Evolutionary conservation across 169 alveolate species (phyloP), one percentile per base, ranked within the genome.

Genomic region (Cryptosporidium meleagridis): DNA sequence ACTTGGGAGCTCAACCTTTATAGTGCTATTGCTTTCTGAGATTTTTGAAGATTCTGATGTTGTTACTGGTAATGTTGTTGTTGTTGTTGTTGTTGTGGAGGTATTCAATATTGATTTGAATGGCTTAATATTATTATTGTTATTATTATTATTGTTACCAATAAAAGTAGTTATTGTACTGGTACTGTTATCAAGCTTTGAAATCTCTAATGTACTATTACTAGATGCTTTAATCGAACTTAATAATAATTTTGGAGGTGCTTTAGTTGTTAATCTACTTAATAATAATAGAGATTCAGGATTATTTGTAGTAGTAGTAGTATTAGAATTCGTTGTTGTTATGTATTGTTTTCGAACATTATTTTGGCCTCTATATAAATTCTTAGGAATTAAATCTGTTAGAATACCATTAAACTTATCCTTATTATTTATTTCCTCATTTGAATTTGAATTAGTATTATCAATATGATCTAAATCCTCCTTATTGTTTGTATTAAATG

Each of bases 141-240:
- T 45, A 45, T 45, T 45, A 45, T 26, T 55, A 3, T 55, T 55
- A 23, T 55, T 55, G 8, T n/a, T 55, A n/a, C 18, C 18, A 26
- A 55, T 55, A 55, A 55, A 55, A 7, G 67, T 55, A 55, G 67
- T 55, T 55, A 55, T 55, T 23, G 67, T 55, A 55, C 67, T 55
- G 29, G 67, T 55, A 55, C 18, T 55, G 21, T 55, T 55, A 55
- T 55, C 67, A 14, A 21, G 35, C 33, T 55, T 55, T 55, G 67
- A 55, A 23, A 55, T 55, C 33, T 55, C 67, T n/a, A 55, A 23
- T 18, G 67, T 55, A 55, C 67, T 55, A 55, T 55, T 55, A 14
- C 29, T 55, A 23, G 67, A 26, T 26, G 67, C 14, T 37, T 55
- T 55, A 14, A 26, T 55, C 2, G 67, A 55, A 55, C 37, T 55